These are phyloP conservation scores for Halophytophthora batemanensis DNA, from an alignment of 352 stramenopile species.

Conservation along the genomic window DNA sequence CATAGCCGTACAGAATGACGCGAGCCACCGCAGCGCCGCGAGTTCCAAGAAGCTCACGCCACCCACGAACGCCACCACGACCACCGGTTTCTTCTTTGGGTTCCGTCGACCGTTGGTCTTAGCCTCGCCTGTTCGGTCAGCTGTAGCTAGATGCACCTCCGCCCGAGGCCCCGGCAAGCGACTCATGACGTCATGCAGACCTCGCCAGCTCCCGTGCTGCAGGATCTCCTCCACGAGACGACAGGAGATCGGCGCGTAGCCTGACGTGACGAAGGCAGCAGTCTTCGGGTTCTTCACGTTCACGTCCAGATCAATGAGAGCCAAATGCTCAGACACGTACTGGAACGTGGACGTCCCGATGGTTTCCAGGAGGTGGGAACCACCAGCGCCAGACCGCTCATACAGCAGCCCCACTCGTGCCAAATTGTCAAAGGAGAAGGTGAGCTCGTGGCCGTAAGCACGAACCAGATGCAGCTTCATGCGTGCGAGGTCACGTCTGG, in stretches of 20 bases:
- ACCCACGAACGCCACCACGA: slow-evolving; percentile 68
- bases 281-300: slow-evolving; percentile 51
- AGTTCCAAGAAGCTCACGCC: slow-evolving; percentile 73
- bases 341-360: slow-evolving; percentile 24
- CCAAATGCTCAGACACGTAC: slow-evolving; percentile 25
- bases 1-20: slow-evolving; percentile 49
- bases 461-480: slow-evolving; percentile 61
- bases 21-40: slow-evolving; percentile 68
- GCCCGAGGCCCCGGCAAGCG: slow-evolving; percentile 48
- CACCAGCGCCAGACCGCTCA: slow-evolving; percentile 13
- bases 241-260: slow-evolving; percentile 68
- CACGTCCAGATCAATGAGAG: slow-evolving; percentile 54
- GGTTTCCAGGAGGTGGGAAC: slow-evolving; percentile 3
- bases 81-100: slow-evolving; percentile 42
- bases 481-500: slow-evolving; percentile 25
- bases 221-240: slow-evolving; percentile 68
- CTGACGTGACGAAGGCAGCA: slow-evolving; percentile 66
- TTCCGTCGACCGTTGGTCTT: slow-evolving; percentile 15
- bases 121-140: slow-evolving; percentile 5
- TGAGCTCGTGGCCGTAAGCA: slow-evolving; percentile 69
- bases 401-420: slow-evolving; percentile 47
- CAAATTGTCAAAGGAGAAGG: slow-evolving; percentile 71
- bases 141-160: slow-evolving; percentile 38
- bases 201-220: slow-evolving; percentile 42
- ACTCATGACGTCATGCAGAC: slow-evolving; percentile 46